Evolutionary conservation across 2,329 filamentous ascomycete genomes (phyloP).

Genomic region (Aureobasidium sp.): DNA sequence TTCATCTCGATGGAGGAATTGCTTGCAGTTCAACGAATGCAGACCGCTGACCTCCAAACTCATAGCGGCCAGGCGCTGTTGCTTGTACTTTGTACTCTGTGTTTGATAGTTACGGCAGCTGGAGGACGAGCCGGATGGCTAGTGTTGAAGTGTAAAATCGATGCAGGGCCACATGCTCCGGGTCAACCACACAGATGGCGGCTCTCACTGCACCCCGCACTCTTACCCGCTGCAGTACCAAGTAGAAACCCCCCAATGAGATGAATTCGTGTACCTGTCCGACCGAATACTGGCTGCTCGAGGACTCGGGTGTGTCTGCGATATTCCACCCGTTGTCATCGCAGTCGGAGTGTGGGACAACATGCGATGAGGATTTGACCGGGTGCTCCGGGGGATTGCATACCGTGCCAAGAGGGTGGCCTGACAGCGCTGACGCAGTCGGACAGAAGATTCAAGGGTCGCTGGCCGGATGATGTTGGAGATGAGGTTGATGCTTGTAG

Average conservation of each 20-base stretch:
- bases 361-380: background rate
- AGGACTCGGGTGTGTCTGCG: background rate
- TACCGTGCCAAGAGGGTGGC: slow-evolving; percentile 7
- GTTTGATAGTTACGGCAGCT: background rate
- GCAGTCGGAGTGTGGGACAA: background rate
- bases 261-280: background rate
- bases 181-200: background rate
- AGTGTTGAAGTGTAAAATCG: background rate
- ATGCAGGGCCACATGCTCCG: background rate
- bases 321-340: background rate
- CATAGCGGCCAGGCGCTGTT: background rate
- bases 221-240: slow-evolving; percentile 2
- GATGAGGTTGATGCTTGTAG: background rate
- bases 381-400: background rate
- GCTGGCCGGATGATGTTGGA: background rate
- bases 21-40: background rate
- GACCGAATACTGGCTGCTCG: background rate
- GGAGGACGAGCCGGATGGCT: background rate
- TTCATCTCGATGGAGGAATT: background rate
- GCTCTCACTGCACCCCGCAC: slow-evolving; percentile 9
- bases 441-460: background rate
- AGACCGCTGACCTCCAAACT: background rate
- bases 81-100: background rate
- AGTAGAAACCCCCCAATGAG: background rate
- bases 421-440: slow-evolving; percentile 7